A percentile compares a stretch with the other conserved stretches of the same genome.
phyloP scores from a whole-genome alignment of 2,329 filamentous ascomycete species.

The Chaetomium olivaceum region DNA sequence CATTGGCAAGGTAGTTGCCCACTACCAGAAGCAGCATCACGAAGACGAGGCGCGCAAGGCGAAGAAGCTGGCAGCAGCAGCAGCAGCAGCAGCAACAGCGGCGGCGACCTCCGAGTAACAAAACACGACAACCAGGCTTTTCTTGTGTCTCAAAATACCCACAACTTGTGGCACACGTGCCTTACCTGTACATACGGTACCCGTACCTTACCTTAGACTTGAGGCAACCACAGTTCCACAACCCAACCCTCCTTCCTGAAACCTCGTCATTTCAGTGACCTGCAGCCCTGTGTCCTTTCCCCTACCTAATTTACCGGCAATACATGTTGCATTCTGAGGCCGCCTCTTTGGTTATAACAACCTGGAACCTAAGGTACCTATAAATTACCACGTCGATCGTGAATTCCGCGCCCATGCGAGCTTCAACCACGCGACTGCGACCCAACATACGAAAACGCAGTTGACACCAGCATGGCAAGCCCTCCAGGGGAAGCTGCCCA shows the following conservation, averaged over 20 bases:
- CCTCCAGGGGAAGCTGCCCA: background rate
- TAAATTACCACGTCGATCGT: background rate
- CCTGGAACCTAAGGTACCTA: too few species aligned
- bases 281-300: background rate
- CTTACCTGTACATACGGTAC: constrained; percentile 20
- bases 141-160: constrained; percentile 23
- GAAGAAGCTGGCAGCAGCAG: constrained; percentile 47
- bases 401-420: constrained; percentile 17
- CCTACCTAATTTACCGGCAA: background rate
- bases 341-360: background rate
- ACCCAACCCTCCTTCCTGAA: constrained; percentile 16
- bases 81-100: constrained; percentile 38
- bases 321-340: background rate
- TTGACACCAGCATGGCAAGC: constrained; percentile 29
- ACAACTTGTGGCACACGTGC: constrained; percentile 26
- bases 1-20: constrained; percentile 57
- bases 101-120: constrained; percentile 38
- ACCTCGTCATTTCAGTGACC: background rate
- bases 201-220: constrained; percentile 10
- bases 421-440: background rate
- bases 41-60: constrained; percentile 58
- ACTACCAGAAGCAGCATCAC: constrained; percentile 56
- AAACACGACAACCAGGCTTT: constrained; percentile 3
- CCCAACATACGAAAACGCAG: constrained; percentile 12
- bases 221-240: constrained; percentile 21